Conservation (phyloP, 805 yeast genomes). For the Candida namnaoensis region DNA sequence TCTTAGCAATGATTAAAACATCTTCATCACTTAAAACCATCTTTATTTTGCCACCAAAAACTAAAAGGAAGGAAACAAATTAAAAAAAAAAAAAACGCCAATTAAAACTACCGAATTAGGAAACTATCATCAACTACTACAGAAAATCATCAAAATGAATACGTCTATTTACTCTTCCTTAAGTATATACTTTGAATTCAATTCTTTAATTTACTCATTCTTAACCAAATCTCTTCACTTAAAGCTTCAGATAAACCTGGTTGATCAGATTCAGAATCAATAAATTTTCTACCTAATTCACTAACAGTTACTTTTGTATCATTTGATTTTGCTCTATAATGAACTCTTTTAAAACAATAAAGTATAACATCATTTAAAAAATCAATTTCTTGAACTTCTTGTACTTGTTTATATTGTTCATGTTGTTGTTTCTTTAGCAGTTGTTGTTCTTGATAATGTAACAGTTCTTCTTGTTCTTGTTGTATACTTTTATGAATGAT, state of each 20-base stretch:
- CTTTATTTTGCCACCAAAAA: too few species aligned
- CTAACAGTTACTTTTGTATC: conserved; percentile 39
- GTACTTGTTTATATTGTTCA: conserved; percentile 7
- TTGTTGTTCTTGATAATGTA: conserved; percentile 1
- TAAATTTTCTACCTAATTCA: conserved; percentile 30
- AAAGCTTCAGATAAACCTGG: conserved; percentile 65
- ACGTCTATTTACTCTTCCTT: too few species aligned
- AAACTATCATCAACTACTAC: too few species aligned
- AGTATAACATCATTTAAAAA: conserved; percentile 32
- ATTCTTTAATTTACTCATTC: conserved; percentile 17
- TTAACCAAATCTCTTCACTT: conserved; percentile 48
- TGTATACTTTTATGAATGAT: too few species aligned
- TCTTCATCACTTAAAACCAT: too few species aligned
- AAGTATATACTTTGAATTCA: too few species aligned
- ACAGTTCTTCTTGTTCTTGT: too few species aligned
- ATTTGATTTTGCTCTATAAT: conserved; percentile 41
- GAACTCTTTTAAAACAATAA: conserved; percentile 37
- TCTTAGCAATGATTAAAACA: too few species aligned
- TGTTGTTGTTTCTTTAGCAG: background rate
- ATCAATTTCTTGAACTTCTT: conserved; percentile 17
- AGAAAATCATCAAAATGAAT: too few species aligned
- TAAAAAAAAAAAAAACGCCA: too few species aligned
- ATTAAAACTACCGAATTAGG: too few species aligned
- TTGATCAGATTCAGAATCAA: conserved; percentile 36
- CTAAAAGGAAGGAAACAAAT: too few species aligned